Conservation (phyloP, 1,284 basidiomycete species). For the Malassezia yamatoensis region DNA sequence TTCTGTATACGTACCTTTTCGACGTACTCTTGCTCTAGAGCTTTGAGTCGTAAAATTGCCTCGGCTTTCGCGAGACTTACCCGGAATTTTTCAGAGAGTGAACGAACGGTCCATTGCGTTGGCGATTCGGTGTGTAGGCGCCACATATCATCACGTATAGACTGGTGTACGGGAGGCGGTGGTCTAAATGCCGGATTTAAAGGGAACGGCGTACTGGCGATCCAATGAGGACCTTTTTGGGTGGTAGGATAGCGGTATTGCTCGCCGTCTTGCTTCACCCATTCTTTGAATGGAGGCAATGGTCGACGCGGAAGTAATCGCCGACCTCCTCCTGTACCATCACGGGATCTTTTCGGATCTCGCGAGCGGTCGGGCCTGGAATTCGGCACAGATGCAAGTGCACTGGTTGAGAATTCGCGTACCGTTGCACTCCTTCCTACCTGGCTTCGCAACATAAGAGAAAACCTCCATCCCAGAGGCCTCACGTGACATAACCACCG, state of each 20-base stretch:
- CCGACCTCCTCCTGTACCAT: background rate
- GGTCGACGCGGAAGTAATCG: constrained; percentile 9
- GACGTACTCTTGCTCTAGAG: constrained; percentile 34
- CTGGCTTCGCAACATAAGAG: background rate
- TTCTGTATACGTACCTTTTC: constrained; percentile 28
- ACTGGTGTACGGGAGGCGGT: constrained; percentile 33
- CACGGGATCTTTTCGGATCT: background rate
- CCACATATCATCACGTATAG: constrained; percentile 39
- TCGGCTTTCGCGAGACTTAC: constrained; percentile 30
- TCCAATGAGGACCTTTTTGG: constrained; percentile 39
- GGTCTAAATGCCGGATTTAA: constrained; percentile 44
- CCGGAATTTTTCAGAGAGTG: constrained; percentile 35
- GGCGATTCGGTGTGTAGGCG: constrained; percentile 31
- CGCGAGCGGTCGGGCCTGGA: background rate
- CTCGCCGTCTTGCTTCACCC: constrained; percentile 29
- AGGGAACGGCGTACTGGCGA: constrained; percentile 42
- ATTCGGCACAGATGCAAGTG: background rate
- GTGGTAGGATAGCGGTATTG: constrained; percentile 34
- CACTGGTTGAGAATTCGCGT: background rate
- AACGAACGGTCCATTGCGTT: constrained; percentile 30
- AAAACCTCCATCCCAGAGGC: background rate
- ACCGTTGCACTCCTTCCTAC: background rate
- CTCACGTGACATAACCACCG: background rate
- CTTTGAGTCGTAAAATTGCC: constrained; percentile 41
- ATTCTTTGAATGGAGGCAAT: constrained; percentile 32